Evolutionary conservation across 805 yeast genomes (phyloP), one percentile per base, ranked within the genome.

Genomic region (Monosporozyma yasuniensis): DNA sequence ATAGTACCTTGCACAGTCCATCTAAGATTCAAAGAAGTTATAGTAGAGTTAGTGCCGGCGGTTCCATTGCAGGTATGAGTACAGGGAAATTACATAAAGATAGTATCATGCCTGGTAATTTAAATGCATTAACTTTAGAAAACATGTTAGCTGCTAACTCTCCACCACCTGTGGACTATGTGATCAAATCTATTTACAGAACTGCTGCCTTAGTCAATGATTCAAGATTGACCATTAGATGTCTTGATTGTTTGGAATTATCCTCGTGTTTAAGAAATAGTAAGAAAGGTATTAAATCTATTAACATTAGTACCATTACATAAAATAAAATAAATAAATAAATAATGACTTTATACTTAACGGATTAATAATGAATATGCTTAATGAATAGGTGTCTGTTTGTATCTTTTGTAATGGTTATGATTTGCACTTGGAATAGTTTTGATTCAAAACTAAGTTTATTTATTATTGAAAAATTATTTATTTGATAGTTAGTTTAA

Each of bases 201-300:
- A 69, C 78, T 2, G 81, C 83, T 0, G 77, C 81, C 0, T 62
- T 82, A 38, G 79, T 79, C 0, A 77, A 81, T 51, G 91, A 85
- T 58, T 71, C 80, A 65, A 81, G 81, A 56, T 61, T 85, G 52
- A 73, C 83, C 74, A 54, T 65, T 1, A 58, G 69, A 44, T 63
- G 67, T 44, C 52, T 62, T 11, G 65, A 61, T 44, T 64, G 67
- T 48, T 47, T 67, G n/a, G 64, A 63, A 43, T 46, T 65, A 8
- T 64, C 67, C 2, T 62, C 57, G 48, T 47, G 50, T 7, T 48
- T 63, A 39, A 59, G 56, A 42, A 42, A 34, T 12, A 50, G 59
- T 16, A 62, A 53, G 46, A 56, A 51, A 30, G 54, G 49, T 39
- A 42, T 50, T 8, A 42, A 46, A n/a, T 19, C 21, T 5, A 46